These are phyloP conservation scores for Arthrobotrys iridis DNA, from an alignment of 2,329 filamentous ascomycete genomes.

Conservation along the genomic window DNA sequence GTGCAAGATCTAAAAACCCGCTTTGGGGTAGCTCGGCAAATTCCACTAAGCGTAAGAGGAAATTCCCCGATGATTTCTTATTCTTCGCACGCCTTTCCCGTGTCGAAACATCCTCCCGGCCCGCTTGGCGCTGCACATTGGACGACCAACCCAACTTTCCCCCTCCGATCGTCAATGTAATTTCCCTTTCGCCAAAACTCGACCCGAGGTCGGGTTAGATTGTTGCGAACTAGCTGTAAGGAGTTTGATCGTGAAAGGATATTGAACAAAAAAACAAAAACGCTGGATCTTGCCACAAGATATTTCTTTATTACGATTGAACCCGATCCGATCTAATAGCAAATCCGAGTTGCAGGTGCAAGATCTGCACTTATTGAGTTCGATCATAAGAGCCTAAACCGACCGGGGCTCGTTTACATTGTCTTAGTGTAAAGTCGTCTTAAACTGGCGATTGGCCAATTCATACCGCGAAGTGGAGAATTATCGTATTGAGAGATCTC, in stretches of 20 bases:
- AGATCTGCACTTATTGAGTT: not conserved
- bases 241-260: not conserved
- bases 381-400: no score
- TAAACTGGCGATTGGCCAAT: no score
- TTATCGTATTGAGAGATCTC: no score
- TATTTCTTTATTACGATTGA: no score
- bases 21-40: not conserved
- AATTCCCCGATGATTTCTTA: not conserved
- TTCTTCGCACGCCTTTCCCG: not conserved
- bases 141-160: not conserved
- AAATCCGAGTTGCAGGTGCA: not conserved
- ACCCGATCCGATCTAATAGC: no score
- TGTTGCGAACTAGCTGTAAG: no score
- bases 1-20: no score
- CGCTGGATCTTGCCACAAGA: not conserved
- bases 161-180: not conserved
- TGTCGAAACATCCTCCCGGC: not conserved
- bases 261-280: not conserved
- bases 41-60: not conserved
- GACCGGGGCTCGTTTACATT: no score
- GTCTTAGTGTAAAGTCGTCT: no score
- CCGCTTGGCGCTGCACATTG: not conserved
- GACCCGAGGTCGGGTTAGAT: not conserved
- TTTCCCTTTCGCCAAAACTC: not conserved
- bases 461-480: no score